Evolutionary conservation across 352 stramenopile species (phyloP).

Genomic region (Pythium sukuiense): DNA sequence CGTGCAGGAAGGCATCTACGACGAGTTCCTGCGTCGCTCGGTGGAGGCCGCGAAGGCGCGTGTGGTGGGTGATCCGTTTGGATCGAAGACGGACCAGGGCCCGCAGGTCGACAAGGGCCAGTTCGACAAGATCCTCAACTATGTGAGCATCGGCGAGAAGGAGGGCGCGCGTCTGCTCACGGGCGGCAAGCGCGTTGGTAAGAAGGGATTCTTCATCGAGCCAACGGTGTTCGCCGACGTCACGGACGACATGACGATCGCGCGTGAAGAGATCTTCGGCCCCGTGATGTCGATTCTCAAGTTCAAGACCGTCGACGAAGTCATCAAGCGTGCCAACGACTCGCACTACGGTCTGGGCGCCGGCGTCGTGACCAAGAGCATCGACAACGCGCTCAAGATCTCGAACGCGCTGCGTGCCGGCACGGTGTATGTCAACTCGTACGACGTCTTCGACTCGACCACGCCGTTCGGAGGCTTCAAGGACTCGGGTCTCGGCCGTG

Average conservation of each 20-base stretch:
- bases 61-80: conserved; percentile 51
- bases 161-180: conserved; percentile 57
- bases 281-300: conserved; percentile 89
- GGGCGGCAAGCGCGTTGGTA: conserved; percentile 71
- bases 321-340: conserved; percentile 86
- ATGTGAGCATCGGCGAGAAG: conserved; percentile 47
- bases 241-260: conserved; percentile 86
- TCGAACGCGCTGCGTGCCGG: conserved; percentile 86
- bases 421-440: conserved; percentile 95
- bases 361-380: conserved; percentile 87
- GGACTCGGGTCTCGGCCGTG: conserved; percentile 83
- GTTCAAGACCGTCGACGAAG: conserved; percentile 89
- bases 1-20: conserved; percentile 64
- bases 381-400: conserved; percentile 87
- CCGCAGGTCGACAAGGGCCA: conserved; percentile 69
- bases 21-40: conserved; percentile 63
- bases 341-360: conserved; percentile 86
- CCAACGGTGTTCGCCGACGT: conserved; percentile 78
- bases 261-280: conserved; percentile 93
- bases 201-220: conserved; percentile 77
- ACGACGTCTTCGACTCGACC: conserved; percentile 85
- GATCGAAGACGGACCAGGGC: conserved; percentile 50
- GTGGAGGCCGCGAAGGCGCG: conserved; percentile 49
- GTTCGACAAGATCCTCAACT: conserved; percentile 73
- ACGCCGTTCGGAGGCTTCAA: conserved; percentile 90